Conservation (phyloP, 2,329 filamentous ascomycete species). For the Acrocalymma vagum region DNA sequence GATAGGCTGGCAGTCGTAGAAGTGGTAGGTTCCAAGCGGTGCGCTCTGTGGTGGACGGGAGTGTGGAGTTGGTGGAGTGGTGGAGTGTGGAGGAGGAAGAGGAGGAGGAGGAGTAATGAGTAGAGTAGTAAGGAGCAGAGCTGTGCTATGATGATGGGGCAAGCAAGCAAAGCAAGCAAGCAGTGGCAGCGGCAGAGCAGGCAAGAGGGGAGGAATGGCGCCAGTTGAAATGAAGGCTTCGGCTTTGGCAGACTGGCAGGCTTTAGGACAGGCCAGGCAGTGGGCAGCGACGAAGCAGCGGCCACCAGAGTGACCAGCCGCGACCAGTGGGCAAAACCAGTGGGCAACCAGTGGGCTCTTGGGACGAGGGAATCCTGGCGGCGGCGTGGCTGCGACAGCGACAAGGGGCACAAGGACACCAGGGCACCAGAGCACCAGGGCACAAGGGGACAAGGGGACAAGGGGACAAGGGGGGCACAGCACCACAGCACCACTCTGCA, state of each 20-base stretch:
- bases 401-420: conserved; percentile 14
- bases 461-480: too few species aligned
- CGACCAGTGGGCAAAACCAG: too few species aligned
- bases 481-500: too few species aligned
- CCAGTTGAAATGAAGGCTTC: too few species aligned
- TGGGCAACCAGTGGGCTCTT: too few species aligned
- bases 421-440: too few species aligned
- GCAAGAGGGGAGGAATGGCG: not conserved
- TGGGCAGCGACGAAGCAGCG: too few species aligned
- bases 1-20: conserved; percentile 9
- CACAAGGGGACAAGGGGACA: conserved; percentile 8
- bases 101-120: not conserved
- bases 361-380: conserved; percentile 4
- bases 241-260: too few species aligned
- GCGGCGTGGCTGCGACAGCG: conserved; percentile 20
- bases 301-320: too few species aligned
- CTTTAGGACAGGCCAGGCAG: too few species aligned
- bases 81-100: not conserved
- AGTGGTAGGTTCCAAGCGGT: too few species aligned
- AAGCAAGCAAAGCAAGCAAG: conserved; percentile 11
- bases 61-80: not conserved
- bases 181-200: not conserved
- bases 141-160: conserved; percentile 4
- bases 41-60: too few species aligned
- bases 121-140: not conserved